phyloP scores from a whole-genome alignment of 2,329 filamentous ascomycete species.

The Tolypocladium tundrense region DNA sequence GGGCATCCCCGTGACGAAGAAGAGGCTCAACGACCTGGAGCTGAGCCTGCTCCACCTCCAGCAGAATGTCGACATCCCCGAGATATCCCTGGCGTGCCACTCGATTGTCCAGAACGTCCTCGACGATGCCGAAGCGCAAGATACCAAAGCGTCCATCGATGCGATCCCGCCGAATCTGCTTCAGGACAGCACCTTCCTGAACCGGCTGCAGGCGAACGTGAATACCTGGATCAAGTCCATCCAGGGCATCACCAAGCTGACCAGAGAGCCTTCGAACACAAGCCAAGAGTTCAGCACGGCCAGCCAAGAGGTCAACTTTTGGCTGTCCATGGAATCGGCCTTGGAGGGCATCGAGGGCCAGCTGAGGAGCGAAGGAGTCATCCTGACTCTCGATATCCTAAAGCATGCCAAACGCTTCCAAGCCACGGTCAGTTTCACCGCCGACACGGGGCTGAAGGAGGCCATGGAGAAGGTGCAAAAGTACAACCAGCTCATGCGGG shows the following conservation, averaged over 20 bases:
- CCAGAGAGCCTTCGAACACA: conserved; percentile 64
- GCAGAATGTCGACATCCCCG: conserved; percentile 96
- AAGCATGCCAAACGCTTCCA: conserved; percentile 97
- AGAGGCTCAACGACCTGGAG: conserved; percentile 90
- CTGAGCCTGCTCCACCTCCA: conserved; percentile 83
- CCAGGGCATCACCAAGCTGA: conserved; percentile 89
- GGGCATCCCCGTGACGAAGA: conserved; percentile 93
- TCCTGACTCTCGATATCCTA: conserved; percentile 84
- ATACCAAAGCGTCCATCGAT: conserved; percentile 64
- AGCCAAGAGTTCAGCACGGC: conserved; percentile 54
- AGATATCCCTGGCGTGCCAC: conserved; percentile 78
- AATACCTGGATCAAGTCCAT: conserved; percentile 99
- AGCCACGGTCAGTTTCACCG: conserved; percentile 90
- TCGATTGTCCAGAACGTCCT: conserved; percentile 79
- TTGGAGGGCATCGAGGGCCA: conserved; percentile 87
- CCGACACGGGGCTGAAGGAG: conserved; percentile 93
- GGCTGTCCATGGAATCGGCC: conserved; percentile 92
- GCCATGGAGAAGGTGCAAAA: conserved; percentile 94
- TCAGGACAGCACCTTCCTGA: conserved; percentile 84
- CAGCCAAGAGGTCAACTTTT: conserved; percentile 97
- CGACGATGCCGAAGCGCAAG: conserved; percentile 60
- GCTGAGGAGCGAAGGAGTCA: conserved; percentile 77
- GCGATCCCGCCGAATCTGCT: conserved; percentile 66
- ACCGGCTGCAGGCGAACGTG: conserved; percentile 84
- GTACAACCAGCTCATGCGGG: conserved; percentile 97